Evolutionary conservation across 768 basidiomycete species (phyloP).

Genomic region (Tephrocybe rancida): DNA sequence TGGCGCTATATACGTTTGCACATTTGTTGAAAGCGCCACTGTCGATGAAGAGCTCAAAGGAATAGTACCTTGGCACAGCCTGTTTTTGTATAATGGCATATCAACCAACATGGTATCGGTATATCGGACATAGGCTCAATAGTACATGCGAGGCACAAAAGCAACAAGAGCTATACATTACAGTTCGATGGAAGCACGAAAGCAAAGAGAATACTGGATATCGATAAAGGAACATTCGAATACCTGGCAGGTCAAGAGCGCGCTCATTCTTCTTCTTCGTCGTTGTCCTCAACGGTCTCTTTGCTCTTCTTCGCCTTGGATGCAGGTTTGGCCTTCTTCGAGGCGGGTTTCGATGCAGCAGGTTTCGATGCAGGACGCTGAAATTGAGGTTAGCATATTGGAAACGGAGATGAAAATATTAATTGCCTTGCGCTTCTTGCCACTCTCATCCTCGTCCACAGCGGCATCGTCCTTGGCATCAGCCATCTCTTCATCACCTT

Average conservation of each 20-base stretch:
- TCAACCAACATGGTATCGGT: not conserved
- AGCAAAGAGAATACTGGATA: not conserved
- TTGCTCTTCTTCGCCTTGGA: conserved; percentile 52
- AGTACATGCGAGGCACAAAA: not conserved
- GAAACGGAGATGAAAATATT: not conserved
- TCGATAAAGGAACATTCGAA: not conserved
- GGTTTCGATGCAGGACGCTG: conserved; percentile 46
- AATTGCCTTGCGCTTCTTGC: conserved; percentile 74
- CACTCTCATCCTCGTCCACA: conserved; percentile 46
- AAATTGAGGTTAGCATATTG: not conserved
- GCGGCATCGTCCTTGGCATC: conserved; percentile 41
- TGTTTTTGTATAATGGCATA: too few species aligned
- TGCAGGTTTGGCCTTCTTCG: conserved; percentile 47
- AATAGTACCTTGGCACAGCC: not conserved
- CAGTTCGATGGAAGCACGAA: conserved; percentile 4
- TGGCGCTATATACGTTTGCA: too few species aligned
- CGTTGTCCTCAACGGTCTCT: conserved; percentile 47
- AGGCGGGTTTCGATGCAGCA: conserved; percentile 43
- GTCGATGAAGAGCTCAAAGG: not conserved
- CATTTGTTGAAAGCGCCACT: not conserved
- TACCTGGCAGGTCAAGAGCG: not conserved
- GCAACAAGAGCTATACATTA: not conserved
- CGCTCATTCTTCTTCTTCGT: conserved; percentile 31
- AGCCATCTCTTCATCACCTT: conserved; percentile 46
- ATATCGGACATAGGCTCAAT: not conserved